Evolutionary conservation across 805 yeast genomes (phyloP), one percentile per base, ranked within the genome.

Genomic region (Candida germanica): DNA sequence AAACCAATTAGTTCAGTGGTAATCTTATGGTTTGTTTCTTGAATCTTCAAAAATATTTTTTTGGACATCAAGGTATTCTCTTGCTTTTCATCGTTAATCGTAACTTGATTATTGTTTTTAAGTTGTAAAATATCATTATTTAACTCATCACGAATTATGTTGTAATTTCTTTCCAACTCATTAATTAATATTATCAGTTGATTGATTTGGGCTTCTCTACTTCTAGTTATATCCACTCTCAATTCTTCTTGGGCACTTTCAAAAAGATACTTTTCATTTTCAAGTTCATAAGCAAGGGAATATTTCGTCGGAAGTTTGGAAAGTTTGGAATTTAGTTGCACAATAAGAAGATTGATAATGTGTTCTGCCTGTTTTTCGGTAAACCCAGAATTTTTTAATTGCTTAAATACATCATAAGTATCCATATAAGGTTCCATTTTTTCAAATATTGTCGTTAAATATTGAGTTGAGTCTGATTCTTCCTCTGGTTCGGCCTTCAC

Each of bases 181-280:
- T 83, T 80, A 27, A 83, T 74, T 30, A 79, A 77, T 40, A 79
- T 74, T 15, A 83, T 78, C 35, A 82, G 68, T 35, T 80, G 82
- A 46, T 79, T 80, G 36, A 83, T 66, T 42, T 86, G 85, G 9
- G 69, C 64, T 44, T 83, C 88, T 46, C 97, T 66, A 20, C 83
- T 74, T 26, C 80, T 72, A 26, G 82, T 79, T 16, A 88, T 76
- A 49, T 88, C 96, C 29, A 83, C 86, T 32, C 83, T 61, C 24
- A 91, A 61, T 56, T 91, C 98, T 36, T 89, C 82, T 43, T 87
- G 87, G 0, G 96, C 96, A 21, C 96, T 94, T 54, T 88, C 91
- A 56, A 87, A 89, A 10, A 93, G 61, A 53, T 91, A 93, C 15
- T 78, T 74, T 50, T 91, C 96, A 50, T 89, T 91, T 44, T 89